These are phyloP conservation scores for Juncus inflexus DNA, from an alignment of 176 grass and related monocot genomes.

Conservation along the genomic window DNA sequence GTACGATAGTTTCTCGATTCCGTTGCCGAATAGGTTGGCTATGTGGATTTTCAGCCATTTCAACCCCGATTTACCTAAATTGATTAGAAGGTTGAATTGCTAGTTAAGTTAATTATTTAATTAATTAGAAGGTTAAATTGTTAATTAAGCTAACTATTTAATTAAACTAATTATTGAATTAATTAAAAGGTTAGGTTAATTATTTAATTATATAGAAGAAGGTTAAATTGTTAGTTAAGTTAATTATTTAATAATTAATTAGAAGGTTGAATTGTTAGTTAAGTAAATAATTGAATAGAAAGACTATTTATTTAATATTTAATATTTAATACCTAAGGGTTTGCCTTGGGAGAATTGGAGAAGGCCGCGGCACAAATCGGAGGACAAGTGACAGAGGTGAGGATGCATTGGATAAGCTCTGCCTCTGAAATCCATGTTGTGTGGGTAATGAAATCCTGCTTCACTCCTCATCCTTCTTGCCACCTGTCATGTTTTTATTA, in stretches of 20 bases:
- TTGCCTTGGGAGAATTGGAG: slow-evolving; percentile 85
- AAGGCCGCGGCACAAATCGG: slow-evolving; percentile 87
- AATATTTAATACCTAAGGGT: slow-evolving; percentile 32
- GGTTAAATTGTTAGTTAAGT: too few species aligned
- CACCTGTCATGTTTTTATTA: slow-evolving; percentile 49
- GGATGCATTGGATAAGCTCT: slow-evolving; percentile 95
- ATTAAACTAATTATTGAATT: too few species aligned
- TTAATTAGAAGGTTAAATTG: too few species aligned
- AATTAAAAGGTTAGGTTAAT: too few species aligned
- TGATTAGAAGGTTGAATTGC: not conserved
- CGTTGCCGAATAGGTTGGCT: slow-evolving; percentile 90
- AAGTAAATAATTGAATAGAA: slow-evolving; percentile 13
- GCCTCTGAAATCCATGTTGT: slow-evolving; percentile 89
- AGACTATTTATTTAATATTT: not conserved
- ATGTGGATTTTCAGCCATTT: slow-evolving; percentile 94
- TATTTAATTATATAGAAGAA: too few species aligned
- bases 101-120: too few species aligned
- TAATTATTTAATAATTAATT: not conserved
- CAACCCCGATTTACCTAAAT: slow-evolving; percentile 67
- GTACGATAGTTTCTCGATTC: slow-evolving; percentile 77
- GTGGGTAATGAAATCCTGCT: slow-evolving; percentile 93
- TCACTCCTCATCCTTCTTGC: slow-evolving; percentile 85
- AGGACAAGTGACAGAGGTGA: slow-evolving; percentile 87
- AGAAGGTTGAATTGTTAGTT: not conserved
- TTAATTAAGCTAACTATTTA: too few species aligned